These are phyloP conservation scores for Typha latifolia DNA, from an alignment of 176 grass and related monocot species.

Conservation along the genomic window DNA sequence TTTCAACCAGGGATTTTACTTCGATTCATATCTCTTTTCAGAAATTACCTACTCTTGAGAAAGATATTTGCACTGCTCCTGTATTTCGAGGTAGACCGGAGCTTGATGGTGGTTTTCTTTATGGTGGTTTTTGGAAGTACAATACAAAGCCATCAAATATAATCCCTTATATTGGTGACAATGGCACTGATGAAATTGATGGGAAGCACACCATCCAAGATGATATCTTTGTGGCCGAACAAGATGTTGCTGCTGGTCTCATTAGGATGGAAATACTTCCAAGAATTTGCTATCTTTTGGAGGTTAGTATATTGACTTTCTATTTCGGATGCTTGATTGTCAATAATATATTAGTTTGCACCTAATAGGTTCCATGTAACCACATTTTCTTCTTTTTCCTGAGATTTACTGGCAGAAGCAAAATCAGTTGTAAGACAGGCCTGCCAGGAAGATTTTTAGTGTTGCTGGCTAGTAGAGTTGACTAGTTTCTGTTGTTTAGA, in stretches of 20 bases:
- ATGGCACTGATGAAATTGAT: conserved; percentile 61
- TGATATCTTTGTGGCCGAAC: conserved; percentile 74
- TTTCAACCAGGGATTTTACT: background rate
- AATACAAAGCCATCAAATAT: conserved; percentile 79
- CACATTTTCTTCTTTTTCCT: background rate
- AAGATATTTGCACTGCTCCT: conserved; percentile 76
- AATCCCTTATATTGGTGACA: conserved; percentile 35
- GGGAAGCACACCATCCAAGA: conserved; percentile 70
- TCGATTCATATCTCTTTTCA: conserved; percentile 23
- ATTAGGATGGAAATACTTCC: conserved; percentile 93
- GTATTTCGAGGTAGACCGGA: conserved; percentile 78
- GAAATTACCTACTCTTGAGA: conserved; percentile 38
- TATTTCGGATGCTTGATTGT: conserved; percentile 8
- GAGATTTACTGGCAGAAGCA: too few species aligned
- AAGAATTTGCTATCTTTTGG: conserved; percentile 75
- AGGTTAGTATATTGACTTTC: conserved; percentile 32
- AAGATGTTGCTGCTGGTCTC: conserved; percentile 88
- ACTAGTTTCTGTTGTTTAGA: too few species aligned
- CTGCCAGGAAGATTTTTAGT: too few species aligned
- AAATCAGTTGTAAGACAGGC: too few species aligned
- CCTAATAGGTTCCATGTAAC: conserved; percentile 10
- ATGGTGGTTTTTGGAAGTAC: conserved; percentile 92
- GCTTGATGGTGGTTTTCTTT: conserved; percentile 67
- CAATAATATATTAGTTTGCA: conserved; percentile 13
- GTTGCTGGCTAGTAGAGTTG: too few species aligned